Base-by-base conservation (phyloP, 148 eudicot genomes). In the Dianthus caryophyllus region DNA sequence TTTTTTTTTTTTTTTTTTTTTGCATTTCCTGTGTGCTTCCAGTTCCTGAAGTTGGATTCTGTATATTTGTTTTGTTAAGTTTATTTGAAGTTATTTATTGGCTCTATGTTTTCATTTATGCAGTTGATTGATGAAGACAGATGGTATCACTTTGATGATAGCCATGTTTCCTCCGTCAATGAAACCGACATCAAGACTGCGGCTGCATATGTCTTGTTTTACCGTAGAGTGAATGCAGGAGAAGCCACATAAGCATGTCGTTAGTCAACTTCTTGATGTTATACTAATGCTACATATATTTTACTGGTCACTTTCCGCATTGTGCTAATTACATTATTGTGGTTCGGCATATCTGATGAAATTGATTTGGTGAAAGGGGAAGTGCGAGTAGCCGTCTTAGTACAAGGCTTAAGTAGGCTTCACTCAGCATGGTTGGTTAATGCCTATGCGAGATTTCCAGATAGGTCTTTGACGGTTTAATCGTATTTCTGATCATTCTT, bases 141-240 rank as follows among this genome's bases (percentile, higher is more conserved):
- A 78, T 95, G 99, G 99, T 95, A 90, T 71, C 88, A 95, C 80
- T 95, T 95, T 63, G 99, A 95, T 62, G 99, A 95, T 71, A 75
- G 94, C 58, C 96, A 87, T 61, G 97, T 90, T 67, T 86, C 96
- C 10, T 82, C 97, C 0, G 96, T 85, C 8, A 74, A 50, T 44
- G 99, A 95, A 75, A 76, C 79, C 26, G 99, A 88, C 6, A 85
- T 95, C 67, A 88, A 59, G 81, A 95, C 99, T 13, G 75, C 97
- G 25, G 99, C 97, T 29, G 99, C 96, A 24, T 95, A 95, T 76
- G 90, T 95, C 44, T 83, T 95, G 81, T 95, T 95, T 72, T 95
- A 95, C 79, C 89, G 74, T 48, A 82, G 93, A 76, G 90, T 84
- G 69, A 77, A 80, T 75, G 75, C 20, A 46, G 55, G 61, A 26